Base-by-base conservation (phyloP, 2,329 filamentous ascomycete species). In the Penicillium sp. region DNA sequence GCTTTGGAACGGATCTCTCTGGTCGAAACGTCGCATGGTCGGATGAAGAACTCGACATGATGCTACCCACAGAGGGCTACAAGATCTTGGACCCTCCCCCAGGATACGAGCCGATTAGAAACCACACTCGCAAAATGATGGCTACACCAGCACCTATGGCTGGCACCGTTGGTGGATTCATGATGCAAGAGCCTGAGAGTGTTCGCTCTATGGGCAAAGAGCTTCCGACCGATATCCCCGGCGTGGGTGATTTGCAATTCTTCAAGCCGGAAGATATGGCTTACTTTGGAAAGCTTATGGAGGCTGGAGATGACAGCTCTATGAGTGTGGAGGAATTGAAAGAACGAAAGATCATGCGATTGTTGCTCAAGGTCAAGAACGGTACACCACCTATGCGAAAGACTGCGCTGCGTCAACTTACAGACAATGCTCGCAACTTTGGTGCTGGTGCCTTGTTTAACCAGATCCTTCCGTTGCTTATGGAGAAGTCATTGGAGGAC, bases 201-300 rank as follows among this genome's bases (percentile, higher is more conserved):
- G 86, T 87, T 56, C 85, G 91, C 61, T 80, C 89, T 48, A 85
- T 93, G 69, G 91, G 92, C 63, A 96, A 95, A 76, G 90, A 95
- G 64, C 85, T 97, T 67, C 91, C 93, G 8, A 96, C 91, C 4
- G 93, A 97, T 70, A 97, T 99, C 35, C 92, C 94, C 3, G 94
- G 94, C 37, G 92, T 99, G 48, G 92, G 92, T 37, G 94, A 99
- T 72, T 78, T 99, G 49, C 92, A 97, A 64, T 99, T 97, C 73
- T 96, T 99, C 83, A 99, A 99, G 77, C 86, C 92, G 1, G 94
- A 99, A 73, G 94, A 99, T 74, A 97, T 97, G 92, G 88, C 90
- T 37, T 99, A 99, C 77, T 99, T 99, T 69, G 92, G 93, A 56
- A 97, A 99, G 79, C 84, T 99, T 40, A 93, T 96, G 22, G 94